These are phyloP conservation scores for Aspergillus leporis DNA, from an alignment of 495 filamentous ascomycete genomes.

Conservation along the genomic window DNA sequence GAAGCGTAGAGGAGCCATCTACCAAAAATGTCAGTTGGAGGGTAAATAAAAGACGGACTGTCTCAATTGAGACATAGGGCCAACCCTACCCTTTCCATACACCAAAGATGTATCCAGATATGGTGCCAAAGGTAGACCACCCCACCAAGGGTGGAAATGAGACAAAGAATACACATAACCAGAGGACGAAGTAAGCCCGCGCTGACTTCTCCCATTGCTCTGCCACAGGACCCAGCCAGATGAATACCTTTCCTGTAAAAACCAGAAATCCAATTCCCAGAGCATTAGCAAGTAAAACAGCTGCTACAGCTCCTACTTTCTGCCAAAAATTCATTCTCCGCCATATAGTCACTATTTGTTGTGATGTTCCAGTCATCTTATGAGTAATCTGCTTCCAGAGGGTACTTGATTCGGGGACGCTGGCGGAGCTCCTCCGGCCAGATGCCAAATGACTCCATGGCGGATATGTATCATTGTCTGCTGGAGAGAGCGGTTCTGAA, in stretches of 20 bases:
- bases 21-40: constrained; percentile 12
- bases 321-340: constrained; percentile 60
- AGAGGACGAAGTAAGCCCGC: constrained; percentile 78
- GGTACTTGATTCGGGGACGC: constrained; percentile 30
- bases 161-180: constrained; percentile 70
- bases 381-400: constrained; percentile 48
- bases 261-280: constrained; percentile 67
- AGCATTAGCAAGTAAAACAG: constrained; percentile 47
- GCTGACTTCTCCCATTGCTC: constrained; percentile 67
- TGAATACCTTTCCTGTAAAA: constrained; percentile 77
- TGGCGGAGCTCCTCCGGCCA: constrained; percentile 34
- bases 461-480: constrained; percentile 39
- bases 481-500: constrained; percentile 35
- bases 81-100: constrained; percentile 70
- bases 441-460: constrained; percentile 39
- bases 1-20: constrained; percentile 81
- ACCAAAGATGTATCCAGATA: constrained; percentile 91
- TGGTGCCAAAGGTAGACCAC: constrained; percentile 82
- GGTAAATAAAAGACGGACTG: background rate
- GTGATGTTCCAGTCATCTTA: constrained; percentile 32
- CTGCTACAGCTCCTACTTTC: constrained; percentile 55
- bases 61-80: background rate
- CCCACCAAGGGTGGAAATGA: constrained; percentile 92
- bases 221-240: constrained; percentile 67
- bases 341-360: constrained; percentile 41